These are phyloP conservation scores for Colletotrichum graminicola DNA, from an alignment of 2,329 filamentous ascomycete species.

Conservation along the genomic window DNA sequence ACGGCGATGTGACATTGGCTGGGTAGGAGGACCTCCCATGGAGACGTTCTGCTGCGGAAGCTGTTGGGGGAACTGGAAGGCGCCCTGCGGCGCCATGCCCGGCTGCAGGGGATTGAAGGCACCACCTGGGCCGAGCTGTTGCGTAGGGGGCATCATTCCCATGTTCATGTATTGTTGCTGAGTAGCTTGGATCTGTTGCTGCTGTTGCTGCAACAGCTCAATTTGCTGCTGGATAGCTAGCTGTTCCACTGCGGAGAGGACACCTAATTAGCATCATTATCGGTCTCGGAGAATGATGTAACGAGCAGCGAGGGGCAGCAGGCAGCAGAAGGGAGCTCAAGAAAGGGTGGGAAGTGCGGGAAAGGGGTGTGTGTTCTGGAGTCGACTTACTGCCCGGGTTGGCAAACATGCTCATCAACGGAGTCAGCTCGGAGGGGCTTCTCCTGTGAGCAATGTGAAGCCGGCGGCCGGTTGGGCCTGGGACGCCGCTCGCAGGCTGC, in stretches of 20 bases:
- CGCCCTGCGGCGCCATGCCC: slow-evolving; percentile 82
- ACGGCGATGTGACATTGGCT: slow-evolving; percentile 90
- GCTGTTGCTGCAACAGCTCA: slow-evolving; percentile 95
- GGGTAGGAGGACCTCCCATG: slow-evolving; percentile 78
- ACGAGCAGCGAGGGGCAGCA: neutral
- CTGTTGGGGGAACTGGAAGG: slow-evolving; percentile 91
- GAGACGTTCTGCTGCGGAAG: slow-evolving; percentile 78
- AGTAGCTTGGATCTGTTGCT: slow-evolving; percentile 95
- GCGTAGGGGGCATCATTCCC: slow-evolving; percentile 91
- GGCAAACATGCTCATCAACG: slow-evolving; percentile 92
- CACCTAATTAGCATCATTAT: slow-evolving; percentile 44
- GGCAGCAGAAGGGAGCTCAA: slow-evolving; percentile 24
- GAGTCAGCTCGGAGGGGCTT: slow-evolving; percentile 96
- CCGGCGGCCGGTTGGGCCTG: slow-evolving; percentile 85
- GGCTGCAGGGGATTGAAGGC: slow-evolving; percentile 84
- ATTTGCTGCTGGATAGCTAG: slow-evolving; percentile 98
- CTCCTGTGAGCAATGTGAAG: slow-evolving; percentile 97
- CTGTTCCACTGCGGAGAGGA: slow-evolving; percentile 82
- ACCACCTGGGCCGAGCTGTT: slow-evolving; percentile 76
- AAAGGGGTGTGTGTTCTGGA: neutral
- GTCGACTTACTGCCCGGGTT: slow-evolving; percentile 72
- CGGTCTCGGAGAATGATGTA: neutral
- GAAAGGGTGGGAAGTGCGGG: slow-evolving; percentile 30
- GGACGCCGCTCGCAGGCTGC: slow-evolving; percentile 67
- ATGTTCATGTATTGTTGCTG: slow-evolving; percentile 98